Base-by-base conservation (phyloP, 2,329 filamentous ascomycete genomes). In the Aureobasidium sp. region DNA sequence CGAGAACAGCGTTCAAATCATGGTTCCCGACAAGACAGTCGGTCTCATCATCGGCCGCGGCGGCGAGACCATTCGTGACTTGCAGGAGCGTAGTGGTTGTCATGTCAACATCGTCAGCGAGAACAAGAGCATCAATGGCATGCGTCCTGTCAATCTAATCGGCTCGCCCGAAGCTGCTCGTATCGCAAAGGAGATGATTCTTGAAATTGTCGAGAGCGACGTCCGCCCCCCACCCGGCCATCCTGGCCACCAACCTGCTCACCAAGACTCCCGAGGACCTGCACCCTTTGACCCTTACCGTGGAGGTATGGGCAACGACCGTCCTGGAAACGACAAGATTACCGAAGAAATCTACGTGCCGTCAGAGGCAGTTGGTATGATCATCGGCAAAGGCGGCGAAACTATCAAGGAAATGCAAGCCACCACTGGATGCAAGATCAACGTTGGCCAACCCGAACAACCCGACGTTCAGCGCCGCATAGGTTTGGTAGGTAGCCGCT, bases 41-140 rank as follows among this genome's bases (percentile, higher is more conserved):
- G 91, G 91, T 57, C 80, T 96, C 49, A 96, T 96, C 68, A 96
- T 96, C 71, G 91, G 91, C n/a, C 88, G 91, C 67, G 90, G 90
- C 44, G 91, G 91, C 63, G 91, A 96, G 76, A 96, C 91, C 1
- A 96, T 96, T 69, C 87, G 91, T 70, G 91, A 96, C 72, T 80
- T 96, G 27, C 92, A 96, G 76, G 91, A 96, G 73, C 83, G 90
- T 65, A 94, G 89, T 69, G 90, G 89, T n/a, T 96, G 91, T 73
- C 92, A 96, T 74, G 91, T 96, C 73, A 96, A 96, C 74, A 96
- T 96, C 70, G 90, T 96, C 44, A 89, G 89, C 69, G 91, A 96
- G 76, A 90, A 90, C 67, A 95, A 96, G 81, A 96, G 90, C 71
- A 84, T 96, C 67, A 95, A 95, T 71, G 91, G 91, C 48, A 80